Evolutionary conservation across 139 green algal genomes (phyloP).

Genomic region (Chlorella sp.): DNA sequence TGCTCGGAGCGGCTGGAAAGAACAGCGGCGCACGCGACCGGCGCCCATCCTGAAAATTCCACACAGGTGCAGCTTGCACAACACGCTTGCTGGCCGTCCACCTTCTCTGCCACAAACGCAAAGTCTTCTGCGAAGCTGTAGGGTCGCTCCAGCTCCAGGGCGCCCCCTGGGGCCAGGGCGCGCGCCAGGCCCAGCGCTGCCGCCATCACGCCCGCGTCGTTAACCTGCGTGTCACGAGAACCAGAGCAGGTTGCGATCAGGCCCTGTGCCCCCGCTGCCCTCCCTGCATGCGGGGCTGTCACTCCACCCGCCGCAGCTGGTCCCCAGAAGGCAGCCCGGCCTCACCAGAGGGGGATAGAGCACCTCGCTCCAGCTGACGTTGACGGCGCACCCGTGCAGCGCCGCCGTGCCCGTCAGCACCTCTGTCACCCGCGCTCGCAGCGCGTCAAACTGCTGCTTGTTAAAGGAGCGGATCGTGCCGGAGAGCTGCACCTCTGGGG

Average conservation of each 20-base stretch:
- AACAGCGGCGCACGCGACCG: too few relatives aligned
- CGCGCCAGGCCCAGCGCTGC: conserved; percentile 60
- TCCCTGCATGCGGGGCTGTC: too few relatives aligned
- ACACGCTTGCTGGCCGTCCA: too few relatives aligned
- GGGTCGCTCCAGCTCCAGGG: conserved; percentile 43
- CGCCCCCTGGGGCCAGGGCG: conserved; percentile 26
- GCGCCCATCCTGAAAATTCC: too few relatives aligned
- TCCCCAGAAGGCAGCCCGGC: too few relatives aligned
- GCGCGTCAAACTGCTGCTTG: conserved; percentile 15
- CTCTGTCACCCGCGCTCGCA: conserved; percentile 49
- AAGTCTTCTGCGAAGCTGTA: conserved; percentile 85
- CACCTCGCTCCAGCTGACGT: conserved; percentile 63
- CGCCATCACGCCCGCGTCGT: conserved; percentile 50
- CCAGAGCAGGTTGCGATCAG: too few relatives aligned
- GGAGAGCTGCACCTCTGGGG: conserved; percentile 57
- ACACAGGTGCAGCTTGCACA: too few relatives aligned
- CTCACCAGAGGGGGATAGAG: conserved; percentile 82
- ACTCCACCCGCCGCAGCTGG: too few relatives aligned
- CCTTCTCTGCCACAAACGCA: conserved; percentile 65
- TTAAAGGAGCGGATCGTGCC: conserved; percentile 71
- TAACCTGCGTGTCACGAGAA: too few relatives aligned
- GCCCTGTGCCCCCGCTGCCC: too few relatives aligned
- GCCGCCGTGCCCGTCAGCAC: conserved; percentile 45
- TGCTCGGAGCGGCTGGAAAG: too few relatives aligned
- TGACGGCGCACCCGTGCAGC: conserved; percentile 67